phyloP scores from a whole-genome alignment of 768 basidiomycete genomes.

The Pleurotus citrinopileatus region DNA sequence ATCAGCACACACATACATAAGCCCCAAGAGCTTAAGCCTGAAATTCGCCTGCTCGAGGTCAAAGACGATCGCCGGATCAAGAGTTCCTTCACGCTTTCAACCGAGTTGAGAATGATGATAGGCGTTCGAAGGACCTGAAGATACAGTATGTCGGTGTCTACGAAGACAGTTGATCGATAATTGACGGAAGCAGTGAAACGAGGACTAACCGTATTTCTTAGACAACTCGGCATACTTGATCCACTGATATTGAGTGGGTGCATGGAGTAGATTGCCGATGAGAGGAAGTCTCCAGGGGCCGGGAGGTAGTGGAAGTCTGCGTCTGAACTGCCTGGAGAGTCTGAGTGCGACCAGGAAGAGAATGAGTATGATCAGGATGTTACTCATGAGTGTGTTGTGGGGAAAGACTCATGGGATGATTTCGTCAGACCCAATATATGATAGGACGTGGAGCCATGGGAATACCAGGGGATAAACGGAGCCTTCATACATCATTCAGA shows the following conservation, averaged over 20 bases:
- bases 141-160: slow-evolving; percentile 13
- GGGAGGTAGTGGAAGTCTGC: neutral
- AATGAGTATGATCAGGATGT: no score
- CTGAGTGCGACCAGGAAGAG: no score
- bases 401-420: no score
- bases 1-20: neutral
- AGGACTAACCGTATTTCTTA: neutral
- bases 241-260: neutral
- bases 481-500: no score
- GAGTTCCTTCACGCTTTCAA: neutral
- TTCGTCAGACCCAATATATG: no score
- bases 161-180: neutral
- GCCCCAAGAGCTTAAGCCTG: neutral
- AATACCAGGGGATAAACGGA: no score
- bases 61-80: slow-evolving; percentile 10
- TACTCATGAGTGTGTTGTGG: no score
- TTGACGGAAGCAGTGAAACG: neutral
- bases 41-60: slow-evolving; percentile 16
- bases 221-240: neutral
- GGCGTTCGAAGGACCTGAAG: slow-evolving; percentile 5
- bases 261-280: neutral
- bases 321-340: neutral
- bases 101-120: slow-evolving; percentile 10
- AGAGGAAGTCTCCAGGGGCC: neutral
- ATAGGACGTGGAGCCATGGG: no score